These are phyloP conservation scores for Thermochaetoides thermophila DNA, from an alignment of 495 filamentous ascomycete species.

Conservation along the genomic window DNA sequence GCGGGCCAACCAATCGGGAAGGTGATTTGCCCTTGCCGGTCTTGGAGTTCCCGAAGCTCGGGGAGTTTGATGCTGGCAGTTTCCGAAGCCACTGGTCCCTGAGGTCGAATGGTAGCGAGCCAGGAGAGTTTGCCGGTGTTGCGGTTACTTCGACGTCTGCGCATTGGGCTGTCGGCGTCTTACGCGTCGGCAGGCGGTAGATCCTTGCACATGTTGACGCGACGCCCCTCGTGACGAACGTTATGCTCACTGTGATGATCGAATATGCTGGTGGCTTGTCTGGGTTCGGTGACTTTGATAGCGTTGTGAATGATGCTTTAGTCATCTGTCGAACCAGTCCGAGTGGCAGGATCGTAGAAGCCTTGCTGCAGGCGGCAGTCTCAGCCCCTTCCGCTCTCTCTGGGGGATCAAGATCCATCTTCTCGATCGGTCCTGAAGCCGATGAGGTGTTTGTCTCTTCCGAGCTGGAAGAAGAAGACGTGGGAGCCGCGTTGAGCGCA, in stretches of 20 bases:
- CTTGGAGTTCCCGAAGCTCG: conserved; percentile 1
- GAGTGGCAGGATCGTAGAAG: no score
- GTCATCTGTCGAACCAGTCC: conserved; percentile 15
- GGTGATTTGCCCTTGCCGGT: not conserved
- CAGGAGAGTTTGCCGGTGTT: conserved; percentile 6
- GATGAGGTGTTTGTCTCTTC: conserved; percentile 5
- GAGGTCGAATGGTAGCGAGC: conserved; percentile 21
- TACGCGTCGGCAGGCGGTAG: conserved; percentile 28
- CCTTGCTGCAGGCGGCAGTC: not conserved
- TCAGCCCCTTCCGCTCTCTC: conserved; percentile 1
- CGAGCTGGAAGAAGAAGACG: conserved; percentile 7
- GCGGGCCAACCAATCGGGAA: conserved; percentile 6
- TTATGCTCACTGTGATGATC: conserved; percentile 21
- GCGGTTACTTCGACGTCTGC: conserved; percentile 29
- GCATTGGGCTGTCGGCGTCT: conserved; percentile 7
- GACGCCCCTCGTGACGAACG: conserved; percentile 25
- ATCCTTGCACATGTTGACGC: conserved; percentile 28
- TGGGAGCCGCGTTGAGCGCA: conserved; percentile 12
- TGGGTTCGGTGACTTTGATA: conserved; percentile 6
- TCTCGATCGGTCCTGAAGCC: conserved; percentile 7
- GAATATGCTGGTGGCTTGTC: conserved; percentile 11
- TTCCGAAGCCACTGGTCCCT: conserved; percentile 32
- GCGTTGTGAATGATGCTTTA: conserved; percentile 16
- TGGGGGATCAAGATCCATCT: conserved; percentile 12
- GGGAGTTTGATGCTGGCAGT: no score